Conservation (phyloP, 2,329 filamentous ascomycete species). For the Aureobasidium sp. region DNA sequence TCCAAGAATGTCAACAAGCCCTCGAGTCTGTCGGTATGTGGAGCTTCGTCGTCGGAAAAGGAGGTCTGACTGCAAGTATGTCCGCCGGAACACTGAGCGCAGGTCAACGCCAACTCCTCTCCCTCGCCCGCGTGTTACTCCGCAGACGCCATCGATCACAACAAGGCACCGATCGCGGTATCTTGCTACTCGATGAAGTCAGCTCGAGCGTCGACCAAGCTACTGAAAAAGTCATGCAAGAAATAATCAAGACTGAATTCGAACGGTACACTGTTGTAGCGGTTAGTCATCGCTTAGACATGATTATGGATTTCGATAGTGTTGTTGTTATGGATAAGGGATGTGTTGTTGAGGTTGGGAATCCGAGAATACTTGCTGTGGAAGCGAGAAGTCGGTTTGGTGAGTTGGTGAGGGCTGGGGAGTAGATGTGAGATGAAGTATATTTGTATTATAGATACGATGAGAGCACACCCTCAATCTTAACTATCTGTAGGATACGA, state of each 20-base stretch:
- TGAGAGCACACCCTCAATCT: too few species aligned
- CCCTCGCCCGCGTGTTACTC: conserved; percentile 39
- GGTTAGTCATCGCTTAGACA: conserved; percentile 48
- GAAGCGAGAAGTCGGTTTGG: neutral
- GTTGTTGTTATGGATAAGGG: conserved; percentile 45
- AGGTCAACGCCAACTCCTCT: conserved; percentile 44
- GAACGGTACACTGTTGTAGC: conserved; percentile 49
- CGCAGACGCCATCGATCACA: conserved; percentile 12
- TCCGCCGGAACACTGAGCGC: conserved; percentile 23
- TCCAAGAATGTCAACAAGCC: neutral
- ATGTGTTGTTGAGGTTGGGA: neutral
- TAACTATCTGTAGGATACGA: too few species aligned
- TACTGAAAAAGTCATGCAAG: conserved; percentile 13
- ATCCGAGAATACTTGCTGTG: neutral
- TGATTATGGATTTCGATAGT: conserved; percentile 45
- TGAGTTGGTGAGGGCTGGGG: neutral
- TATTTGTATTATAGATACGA: too few species aligned
- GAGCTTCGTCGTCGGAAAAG: neutral
- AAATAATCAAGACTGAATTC: conserved; percentile 42
- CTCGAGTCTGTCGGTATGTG: neutral
- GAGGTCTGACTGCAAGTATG: neutral
- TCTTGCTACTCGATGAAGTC: neutral
- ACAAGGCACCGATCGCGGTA: neutral
- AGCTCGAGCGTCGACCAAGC: conserved; percentile 18
- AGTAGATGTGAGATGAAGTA: neutral